These are phyloP conservation scores for Diaporthe sp. DNA, from an alignment of 2,329 filamentous ascomycete genomes.

Conservation along the genomic window DNA sequence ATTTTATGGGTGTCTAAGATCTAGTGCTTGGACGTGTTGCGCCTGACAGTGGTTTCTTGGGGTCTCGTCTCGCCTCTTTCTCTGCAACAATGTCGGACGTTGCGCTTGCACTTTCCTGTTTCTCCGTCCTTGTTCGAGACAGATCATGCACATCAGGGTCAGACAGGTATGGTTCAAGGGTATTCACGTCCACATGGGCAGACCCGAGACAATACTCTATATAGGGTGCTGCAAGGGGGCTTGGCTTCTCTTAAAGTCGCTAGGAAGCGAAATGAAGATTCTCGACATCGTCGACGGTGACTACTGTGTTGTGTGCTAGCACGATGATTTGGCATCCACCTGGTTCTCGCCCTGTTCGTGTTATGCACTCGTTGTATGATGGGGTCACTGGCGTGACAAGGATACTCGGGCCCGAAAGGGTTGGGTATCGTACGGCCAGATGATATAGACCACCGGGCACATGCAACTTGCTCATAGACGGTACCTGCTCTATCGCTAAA, in stretches of 20 bases:
- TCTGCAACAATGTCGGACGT: background rate
- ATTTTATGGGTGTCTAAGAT: background rate
- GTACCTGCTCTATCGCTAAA: background rate
- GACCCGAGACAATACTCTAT: slow-evolving; percentile 17
- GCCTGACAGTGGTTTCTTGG: too few species aligned
- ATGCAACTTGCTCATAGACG: slow-evolving; percentile 1
- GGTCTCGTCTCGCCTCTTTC: background rate
- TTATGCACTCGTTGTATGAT: background rate
- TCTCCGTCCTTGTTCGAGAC: slow-evolving; percentile 9
- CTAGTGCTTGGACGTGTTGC: background rate
- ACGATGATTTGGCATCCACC: background rate
- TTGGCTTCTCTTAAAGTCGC: background rate
- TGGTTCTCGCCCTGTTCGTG: background rate
- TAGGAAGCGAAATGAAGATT: slow-evolving; percentile 18
- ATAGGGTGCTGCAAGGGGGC: background rate
- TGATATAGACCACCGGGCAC: background rate
- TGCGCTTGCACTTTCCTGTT: background rate
- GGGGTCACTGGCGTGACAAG: background rate
- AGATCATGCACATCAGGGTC: slow-evolving; percentile 24
- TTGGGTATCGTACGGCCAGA: background rate
- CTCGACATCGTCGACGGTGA: background rate
- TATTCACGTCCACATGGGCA: slow-evolving; percentile 13
- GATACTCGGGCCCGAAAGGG: background rate
- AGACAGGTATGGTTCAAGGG: slow-evolving; percentile 24
- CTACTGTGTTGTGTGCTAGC: background rate